Percentiles rank a stretch among this genome's conserved stretches.
Conservation (phyloP, 2,329 filamentous ascomycete genomes). For the Penicillium crustosum region DNA sequence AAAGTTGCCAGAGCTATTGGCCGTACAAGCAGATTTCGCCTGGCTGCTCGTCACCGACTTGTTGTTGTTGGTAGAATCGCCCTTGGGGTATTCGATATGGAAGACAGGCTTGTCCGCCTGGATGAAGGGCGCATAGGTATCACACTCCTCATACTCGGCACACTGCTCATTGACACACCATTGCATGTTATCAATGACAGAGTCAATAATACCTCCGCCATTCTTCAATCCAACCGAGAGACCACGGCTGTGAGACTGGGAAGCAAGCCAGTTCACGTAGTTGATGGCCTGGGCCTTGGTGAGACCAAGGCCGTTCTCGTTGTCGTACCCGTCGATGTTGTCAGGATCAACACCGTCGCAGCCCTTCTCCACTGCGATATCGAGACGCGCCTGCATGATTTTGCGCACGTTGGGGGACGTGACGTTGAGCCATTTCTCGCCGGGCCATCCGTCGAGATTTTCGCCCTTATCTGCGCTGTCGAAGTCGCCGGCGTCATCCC, state of each 20-base stretch:
- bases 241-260: constrained; percentile 53
- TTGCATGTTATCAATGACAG: constrained; percentile 54
- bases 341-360: constrained; percentile 71
- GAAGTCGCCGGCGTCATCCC: constrained; percentile 60
- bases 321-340: constrained; percentile 67
- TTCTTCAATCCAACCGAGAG: constrained; percentile 70
- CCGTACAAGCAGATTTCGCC: constrained; percentile 49
- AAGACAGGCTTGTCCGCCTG: constrained; percentile 66
- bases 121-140: constrained; percentile 59
- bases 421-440: constrained; percentile 66
- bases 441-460: constrained; percentile 62
- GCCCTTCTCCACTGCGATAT: constrained; percentile 59
- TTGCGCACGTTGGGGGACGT: constrained; percentile 58
- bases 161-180: constrained; percentile 73
- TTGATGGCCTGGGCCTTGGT: constrained; percentile 57
- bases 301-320: constrained; percentile 62
- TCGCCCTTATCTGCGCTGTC: constrained; percentile 57
- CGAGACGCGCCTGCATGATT: constrained; percentile 64
- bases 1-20: constrained; percentile 51
- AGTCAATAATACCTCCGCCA: constrained; percentile 58
- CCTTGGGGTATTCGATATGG: constrained; percentile 68
- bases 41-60: constrained; percentile 34
- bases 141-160: constrained; percentile 60
- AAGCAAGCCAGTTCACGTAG: constrained; percentile 62
- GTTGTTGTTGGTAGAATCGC: constrained; percentile 42